Percentiles rank a stretch among this genome's conserved stretches.
Evolutionary conservation across 129 eudicot genomes (phyloP).

Genomic region (Calendula officinalis): DNA sequence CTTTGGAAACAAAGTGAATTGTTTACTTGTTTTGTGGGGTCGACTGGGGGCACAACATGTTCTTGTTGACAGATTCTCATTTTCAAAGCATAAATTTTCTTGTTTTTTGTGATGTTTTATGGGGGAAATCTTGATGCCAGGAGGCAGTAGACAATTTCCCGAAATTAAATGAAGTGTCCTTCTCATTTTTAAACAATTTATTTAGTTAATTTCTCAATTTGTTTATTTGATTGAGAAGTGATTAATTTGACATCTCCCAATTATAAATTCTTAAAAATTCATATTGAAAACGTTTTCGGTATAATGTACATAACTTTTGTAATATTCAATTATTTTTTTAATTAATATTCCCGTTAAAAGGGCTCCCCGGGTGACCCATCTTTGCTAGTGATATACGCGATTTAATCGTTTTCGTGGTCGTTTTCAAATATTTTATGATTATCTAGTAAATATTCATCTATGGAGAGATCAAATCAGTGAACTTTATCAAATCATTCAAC

Average conservation of each 20-base stretch:
- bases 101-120: slow-evolving; percentile 35
- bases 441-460: too few species aligned
- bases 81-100: slow-evolving; percentile 27
- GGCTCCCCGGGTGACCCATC: too few species aligned
- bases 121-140: slow-evolving; percentile 22
- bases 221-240: not conserved
- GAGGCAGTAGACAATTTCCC: slow-evolving; percentile 22
- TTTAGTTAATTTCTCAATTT: slow-evolving; percentile 12
- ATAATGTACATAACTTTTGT: too few species aligned
- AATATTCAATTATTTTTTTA: too few species aligned
- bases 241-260: too few species aligned
- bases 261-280: too few species aligned
- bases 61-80: slow-evolving; percentile 34
- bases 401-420: not conserved
- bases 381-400: too few species aligned
- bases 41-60: slow-evolving; percentile 25
- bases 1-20: not conserved
- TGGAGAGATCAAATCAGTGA: too few species aligned
- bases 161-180: slow-evolving; percentile 9
- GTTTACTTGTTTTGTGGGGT: slow-evolving; percentile 20
- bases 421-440: too few species aligned
- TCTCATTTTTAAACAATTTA: not conserved
- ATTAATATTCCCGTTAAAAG: too few species aligned
- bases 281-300: too few species aligned
- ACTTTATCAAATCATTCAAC: too few species aligned